Evolutionary conservation across 768 basidiomycete species (phyloP), one percentile per base, ranked within the genome.

Genomic region (Leccinum variicolor): DNA sequence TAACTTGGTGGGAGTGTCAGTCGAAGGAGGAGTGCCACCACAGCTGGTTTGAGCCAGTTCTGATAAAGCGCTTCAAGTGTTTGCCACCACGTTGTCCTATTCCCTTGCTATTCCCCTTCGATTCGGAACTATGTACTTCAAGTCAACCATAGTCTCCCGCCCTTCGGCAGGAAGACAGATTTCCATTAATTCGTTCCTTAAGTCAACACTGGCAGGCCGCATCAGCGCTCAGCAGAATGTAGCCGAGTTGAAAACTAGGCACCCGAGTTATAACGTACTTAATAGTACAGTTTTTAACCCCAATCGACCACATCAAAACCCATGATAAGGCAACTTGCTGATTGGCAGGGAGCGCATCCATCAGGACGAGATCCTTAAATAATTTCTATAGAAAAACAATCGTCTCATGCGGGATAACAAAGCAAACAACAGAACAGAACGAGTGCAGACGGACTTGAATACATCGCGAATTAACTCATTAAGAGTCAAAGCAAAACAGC

Each of bases 381-480:
- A 43, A 19, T 43, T 43, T 43, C n/a, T 43, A 19, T 43, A 6
- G 41, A 43, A 43, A 61, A 41, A 33, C 28, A 21, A 58, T 19
- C 9, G 28, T 7, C 55, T 14, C 23, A 25, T 26, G 25, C 23
- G 41, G 15, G 28, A 48, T 53, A 49, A n/a, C 58, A 49, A 28
- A 52, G 54, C 39, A 53, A 55, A 58, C 26, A 45, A 58, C 46
- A 47, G 8, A 48, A 60, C 58, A 60, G 23, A 60, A 51, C 52
- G 51, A 66, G 19, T 25, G n/a, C 29, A 53, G n/a, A 52, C 33
- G 10, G n/a, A 43, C 41, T 39, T 6, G 46, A 60, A 57, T 59
- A 70, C 61, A 57, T 59, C 28, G 57, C 54, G 15, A 60, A 58
- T 57, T 43, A 58, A 58, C 47, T 56, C 56, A 62, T 57, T 23